These are phyloP conservation scores for Solanum okadae DNA, from an alignment of 257 asterid genomes.

Conservation along the genomic window DNA sequence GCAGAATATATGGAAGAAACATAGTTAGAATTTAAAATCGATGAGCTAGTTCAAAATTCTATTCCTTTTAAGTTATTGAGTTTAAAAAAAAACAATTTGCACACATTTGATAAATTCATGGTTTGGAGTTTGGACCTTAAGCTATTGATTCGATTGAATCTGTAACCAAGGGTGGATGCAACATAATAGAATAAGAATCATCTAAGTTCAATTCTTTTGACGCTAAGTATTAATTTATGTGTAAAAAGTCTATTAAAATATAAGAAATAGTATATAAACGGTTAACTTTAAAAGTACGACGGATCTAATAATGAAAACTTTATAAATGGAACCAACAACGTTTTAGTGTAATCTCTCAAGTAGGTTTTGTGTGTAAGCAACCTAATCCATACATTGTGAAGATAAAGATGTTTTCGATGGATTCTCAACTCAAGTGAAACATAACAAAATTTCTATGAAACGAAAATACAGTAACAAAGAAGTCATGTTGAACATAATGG, in stretches of 20 bases:
- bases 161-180: neutral
- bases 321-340: neutral
- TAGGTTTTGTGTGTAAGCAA: too few species aligned
- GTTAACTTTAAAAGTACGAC: neutral
- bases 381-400: neutral
- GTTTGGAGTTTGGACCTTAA: neutral
- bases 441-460: neutral
- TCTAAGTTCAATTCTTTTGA: too few species aligned
- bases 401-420: neutral
- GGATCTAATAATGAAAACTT: neutral
- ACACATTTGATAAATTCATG: neutral
- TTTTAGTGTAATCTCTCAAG: neutral
- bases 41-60: neutral
- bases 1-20: neutral
- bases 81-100: accelerated
- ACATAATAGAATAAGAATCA: neutral
- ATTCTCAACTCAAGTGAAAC: neutral
- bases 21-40: neutral
- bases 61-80: neutral
- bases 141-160: neutral
- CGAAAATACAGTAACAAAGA: neutral
- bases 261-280: neutral
- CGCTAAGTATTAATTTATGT: too few species aligned
- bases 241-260: too few species aligned
- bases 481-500: neutral